Evolutionary conservation across 2,329 filamentous ascomycete species (phyloP).

Genomic region (Cordyceps tenuipes): DNA sequence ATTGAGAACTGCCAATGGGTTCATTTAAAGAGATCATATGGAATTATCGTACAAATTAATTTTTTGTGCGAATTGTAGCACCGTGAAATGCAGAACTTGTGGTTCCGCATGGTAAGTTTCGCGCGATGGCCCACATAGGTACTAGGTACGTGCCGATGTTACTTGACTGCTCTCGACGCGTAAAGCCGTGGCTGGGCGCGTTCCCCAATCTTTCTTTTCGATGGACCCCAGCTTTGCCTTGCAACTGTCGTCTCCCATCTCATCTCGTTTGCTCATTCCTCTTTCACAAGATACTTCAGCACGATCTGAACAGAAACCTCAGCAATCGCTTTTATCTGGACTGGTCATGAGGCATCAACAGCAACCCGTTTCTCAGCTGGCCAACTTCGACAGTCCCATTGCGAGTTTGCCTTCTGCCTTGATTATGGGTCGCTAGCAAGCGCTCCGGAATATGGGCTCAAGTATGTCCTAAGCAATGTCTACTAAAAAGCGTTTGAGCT

Average conservation of each 20-base stretch:
- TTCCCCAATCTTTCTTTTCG: neutral
- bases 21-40: neutral
- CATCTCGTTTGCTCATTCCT: neutral
- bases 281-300: neutral
- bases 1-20: neutral
- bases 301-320: neutral
- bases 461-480: conserved; percentile 15
- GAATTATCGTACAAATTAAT: no score
- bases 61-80: no score
- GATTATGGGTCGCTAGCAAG: conserved; percentile 29
- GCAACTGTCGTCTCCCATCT: neutral
- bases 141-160: neutral
- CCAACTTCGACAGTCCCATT: neutral
- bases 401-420: conserved; percentile 6
- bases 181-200: neutral
- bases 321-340: neutral
- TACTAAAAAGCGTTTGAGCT: neutral
- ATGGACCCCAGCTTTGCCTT: neutral
- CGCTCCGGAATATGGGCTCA: conserved; percentile 18
- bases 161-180: neutral
- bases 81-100: no score
- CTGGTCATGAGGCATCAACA: neutral
- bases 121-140: no score
- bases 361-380: neutral
- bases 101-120: no score